Evolutionary conservation across 1,139 yeast genomes (phyloP).

Genomic region (Geotrichum armillariae): DNA sequence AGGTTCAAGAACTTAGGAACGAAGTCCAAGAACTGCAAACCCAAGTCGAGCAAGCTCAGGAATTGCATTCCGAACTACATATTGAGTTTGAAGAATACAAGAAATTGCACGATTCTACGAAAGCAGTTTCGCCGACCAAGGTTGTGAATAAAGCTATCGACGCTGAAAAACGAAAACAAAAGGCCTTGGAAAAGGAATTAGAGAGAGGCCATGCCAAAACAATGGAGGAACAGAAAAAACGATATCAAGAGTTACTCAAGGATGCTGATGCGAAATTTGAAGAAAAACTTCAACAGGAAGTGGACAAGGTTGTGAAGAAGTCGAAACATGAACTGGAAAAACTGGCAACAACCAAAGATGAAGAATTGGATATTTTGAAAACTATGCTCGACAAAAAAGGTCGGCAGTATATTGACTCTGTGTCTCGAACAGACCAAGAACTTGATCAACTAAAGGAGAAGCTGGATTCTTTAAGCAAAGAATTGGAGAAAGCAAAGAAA

Average conservation of each 20-base stretch:
- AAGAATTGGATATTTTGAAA: constrained; percentile 1
- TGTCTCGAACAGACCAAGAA: constrained; percentile 3
- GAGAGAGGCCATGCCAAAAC: not conserved
- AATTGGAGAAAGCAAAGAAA: constrained; percentile 3
- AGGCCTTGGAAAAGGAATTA: not conserved
- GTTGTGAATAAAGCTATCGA: not conserved
- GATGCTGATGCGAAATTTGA: constrained; percentile 1
- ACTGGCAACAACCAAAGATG: not conserved
- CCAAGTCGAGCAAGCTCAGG: not conserved
- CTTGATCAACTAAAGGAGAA: not conserved
- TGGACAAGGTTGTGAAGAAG: not conserved
- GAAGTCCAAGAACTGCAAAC: not conserved
- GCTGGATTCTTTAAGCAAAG: not conserved
- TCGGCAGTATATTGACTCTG: constrained; percentile 5
- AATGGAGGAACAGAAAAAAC: not conserved
- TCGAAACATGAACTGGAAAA: not conserved
- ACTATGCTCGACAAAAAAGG: not conserved
- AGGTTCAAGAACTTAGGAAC: not conserved
- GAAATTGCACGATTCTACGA: not conserved
- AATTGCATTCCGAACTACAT: not conserved
- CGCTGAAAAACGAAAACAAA: not conserved
- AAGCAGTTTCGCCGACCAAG: not conserved
- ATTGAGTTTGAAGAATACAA: constrained; percentile 6
- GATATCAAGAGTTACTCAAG: not conserved
- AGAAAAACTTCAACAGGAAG: constrained; percentile 5